Base-by-base conservation (phyloP, 257 asterid species). In the Solanum neorickii region DNA sequence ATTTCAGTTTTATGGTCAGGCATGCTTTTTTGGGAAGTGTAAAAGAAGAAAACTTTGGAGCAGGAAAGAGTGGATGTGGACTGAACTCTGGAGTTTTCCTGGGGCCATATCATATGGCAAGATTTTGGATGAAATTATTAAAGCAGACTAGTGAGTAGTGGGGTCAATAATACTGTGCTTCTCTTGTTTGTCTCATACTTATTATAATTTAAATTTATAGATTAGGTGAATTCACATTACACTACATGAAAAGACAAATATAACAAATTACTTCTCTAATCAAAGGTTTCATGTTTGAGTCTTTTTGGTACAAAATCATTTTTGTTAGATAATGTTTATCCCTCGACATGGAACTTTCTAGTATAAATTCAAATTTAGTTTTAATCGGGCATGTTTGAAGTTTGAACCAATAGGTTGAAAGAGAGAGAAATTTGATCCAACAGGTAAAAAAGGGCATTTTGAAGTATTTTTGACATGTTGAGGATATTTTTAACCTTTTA, bases 1-100 rank as follows among this genome's bases (percentile, higher is more conserved):
- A 25, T 3, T 18, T 44, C 33, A 52, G 46, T 29, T 49, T 86
- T 70, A n/a, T 31, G 84, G 56, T 16, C 88, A 69, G 80, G 89
- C 83, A 72, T 73, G 87, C 89, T 87, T 83, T 87, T 59, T 83
- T 69, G 89, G 87, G 85, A 87, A 87, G 46, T 65, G 89, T 83
- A 73, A 87, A 87, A 87, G 83, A 59, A 77, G 89, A 62, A 56
- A 72, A 86, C 85, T 82, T 87, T 69, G 23, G 84, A 31, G 29
- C 62, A 8, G 78, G 82, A 47, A 68, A 47, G 83, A 47, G 84
- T 73, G 87, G 87, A 83, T 68, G 86, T 87, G 85, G 89, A 87
- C 89, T 87, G 59, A 72, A 72, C 87, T 80, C 85, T 80, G 85
- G 68, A 27, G 68, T 47, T 80, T 29, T 29, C 12, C 42, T 29